These are phyloP conservation scores for Ascodesmis nigricans DNA, from an alignment of 495 filamentous ascomycete species.

Conservation along the genomic window DNA sequence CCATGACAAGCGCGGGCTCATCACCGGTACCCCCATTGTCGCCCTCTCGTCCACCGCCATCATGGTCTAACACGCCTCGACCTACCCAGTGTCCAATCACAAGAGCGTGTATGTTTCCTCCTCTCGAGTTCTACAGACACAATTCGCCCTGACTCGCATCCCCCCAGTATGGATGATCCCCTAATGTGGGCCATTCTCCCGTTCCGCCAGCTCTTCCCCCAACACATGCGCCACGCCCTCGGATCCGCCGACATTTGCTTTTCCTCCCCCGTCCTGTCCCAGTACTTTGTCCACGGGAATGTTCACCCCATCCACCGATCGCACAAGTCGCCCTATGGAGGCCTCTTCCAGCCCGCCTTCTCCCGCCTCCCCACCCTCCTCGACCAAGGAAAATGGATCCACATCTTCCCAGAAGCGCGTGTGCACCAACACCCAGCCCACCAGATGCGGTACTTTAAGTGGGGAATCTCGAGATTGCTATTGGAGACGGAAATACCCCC, in stretches of 20 bases:
- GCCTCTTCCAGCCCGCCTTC: slow-evolving; percentile 77
- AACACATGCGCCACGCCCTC: slow-evolving; percentile 64
- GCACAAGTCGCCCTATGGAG: slow-evolving; percentile 47
- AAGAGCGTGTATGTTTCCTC: slow-evolving; percentile 57
- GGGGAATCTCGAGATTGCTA: slow-evolving; percentile 77
- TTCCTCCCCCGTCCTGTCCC: slow-evolving; percentile 32
- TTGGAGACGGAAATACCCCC: slow-evolving; percentile 66
- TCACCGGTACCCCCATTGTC: slow-evolving; percentile 4
- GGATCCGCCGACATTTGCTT: slow-evolving; percentile 91
- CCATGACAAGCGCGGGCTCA: slow-evolving; percentile 1
- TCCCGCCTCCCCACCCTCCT: slow-evolving; percentile 66
- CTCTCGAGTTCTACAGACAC: no score
- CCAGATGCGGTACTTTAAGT: slow-evolving; percentile 89
- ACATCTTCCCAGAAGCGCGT: slow-evolving; percentile 87
- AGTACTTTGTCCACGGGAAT: slow-evolving; percentile 72
- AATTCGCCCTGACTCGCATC: slow-evolving; percentile 1
- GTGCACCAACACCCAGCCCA: slow-evolving; percentile 67
- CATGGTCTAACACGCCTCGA: neutral
- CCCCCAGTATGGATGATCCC: slow-evolving; percentile 68
- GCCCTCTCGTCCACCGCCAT: slow-evolving; percentile 2
- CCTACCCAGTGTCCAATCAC: slow-evolving; percentile 74
- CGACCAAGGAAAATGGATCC: slow-evolving; percentile 42
- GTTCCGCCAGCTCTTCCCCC: slow-evolving; percentile 40
- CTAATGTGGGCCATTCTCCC: slow-evolving; percentile 80
- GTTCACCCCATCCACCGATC: slow-evolving; percentile 69